These are phyloP conservation scores for Mycena venus DNA, from an alignment of 768 basidiomycete species.

Conservation along the genomic window DNA sequence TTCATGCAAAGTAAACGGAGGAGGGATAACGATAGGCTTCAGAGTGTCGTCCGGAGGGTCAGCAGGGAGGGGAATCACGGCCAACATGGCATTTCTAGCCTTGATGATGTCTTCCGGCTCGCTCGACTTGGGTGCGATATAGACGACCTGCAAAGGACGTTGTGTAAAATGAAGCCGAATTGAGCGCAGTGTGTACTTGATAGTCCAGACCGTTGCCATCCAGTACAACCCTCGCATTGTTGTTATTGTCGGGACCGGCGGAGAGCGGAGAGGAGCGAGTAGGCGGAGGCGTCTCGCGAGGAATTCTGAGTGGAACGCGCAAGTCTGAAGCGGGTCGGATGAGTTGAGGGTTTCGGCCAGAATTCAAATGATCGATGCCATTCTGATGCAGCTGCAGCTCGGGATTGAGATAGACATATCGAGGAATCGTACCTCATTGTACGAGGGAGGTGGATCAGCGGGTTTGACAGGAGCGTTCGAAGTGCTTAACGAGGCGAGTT, in stretches of 20 bases:
- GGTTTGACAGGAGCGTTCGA: conserved; percentile 36
- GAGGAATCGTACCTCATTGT: conserved; percentile 30
- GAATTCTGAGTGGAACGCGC: conserved; percentile 17
- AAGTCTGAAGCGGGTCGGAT: conserved; percentile 18
- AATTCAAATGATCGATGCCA: conserved; percentile 29
- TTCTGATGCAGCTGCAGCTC: conserved; percentile 23
- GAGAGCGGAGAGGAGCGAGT: not conserved
- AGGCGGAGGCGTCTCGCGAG: conserved; percentile 17
- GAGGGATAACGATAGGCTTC: conserved; percentile 76
- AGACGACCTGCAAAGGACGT: conserved; percentile 7
- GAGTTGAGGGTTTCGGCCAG: conserved; percentile 21
- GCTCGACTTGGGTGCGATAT: conserved; percentile 38
- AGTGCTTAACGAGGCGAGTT: conserved; percentile 48
- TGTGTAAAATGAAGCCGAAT: not conserved
- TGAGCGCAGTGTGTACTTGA: conserved; percentile 16
- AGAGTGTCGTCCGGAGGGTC: conserved; percentile 76
- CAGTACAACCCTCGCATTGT: not conserved
- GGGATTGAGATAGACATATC: not conserved
- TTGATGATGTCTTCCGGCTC: conserved; percentile 62
- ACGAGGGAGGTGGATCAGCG: conserved; percentile 51
- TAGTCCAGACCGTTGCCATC: conserved; percentile 24
- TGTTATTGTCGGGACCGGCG: not conserved
- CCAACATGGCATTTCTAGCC: conserved; percentile 68
- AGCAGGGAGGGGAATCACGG: conserved; percentile 72
- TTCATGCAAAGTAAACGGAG: conserved; percentile 75